A percentile compares a stretch with the other conserved stretches of the same genome.
Conservation (phyloP, 2,329 filamentous ascomycete species). For the Paracamarosporium sp. region DNA sequence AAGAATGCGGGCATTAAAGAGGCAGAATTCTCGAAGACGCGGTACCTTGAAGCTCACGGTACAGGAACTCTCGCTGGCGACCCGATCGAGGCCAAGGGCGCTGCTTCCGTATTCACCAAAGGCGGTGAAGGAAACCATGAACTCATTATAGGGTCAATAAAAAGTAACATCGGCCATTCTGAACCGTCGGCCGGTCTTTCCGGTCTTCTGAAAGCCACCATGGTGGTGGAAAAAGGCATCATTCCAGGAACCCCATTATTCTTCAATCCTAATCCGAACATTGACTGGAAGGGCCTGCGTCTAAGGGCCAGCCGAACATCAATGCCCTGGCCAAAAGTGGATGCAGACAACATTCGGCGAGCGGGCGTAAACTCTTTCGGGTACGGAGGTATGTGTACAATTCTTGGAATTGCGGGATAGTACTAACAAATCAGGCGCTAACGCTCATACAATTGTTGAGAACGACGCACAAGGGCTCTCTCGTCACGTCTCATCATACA, state of each 20-base stretch:
- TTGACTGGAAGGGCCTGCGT: slow-evolving; percentile 12
- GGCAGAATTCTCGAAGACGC: slow-evolving; percentile 10
- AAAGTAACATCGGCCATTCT: slow-evolving; percentile 42
- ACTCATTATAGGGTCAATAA: slow-evolving; percentile 20
- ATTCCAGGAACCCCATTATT: slow-evolving; percentile 39
- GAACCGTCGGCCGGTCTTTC: slow-evolving; percentile 38
- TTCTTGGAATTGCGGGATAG: slow-evolving; percentile 21
- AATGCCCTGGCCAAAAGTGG: slow-evolving; percentile 19
- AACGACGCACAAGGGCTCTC: not conserved
- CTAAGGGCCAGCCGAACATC: slow-evolving; percentile 15
- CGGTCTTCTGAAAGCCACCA: slow-evolving; percentile 43
- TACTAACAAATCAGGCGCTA: not conserved
- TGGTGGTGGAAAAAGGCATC: slow-evolving; percentile 46
- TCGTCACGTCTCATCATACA: not conserved
- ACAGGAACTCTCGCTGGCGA: slow-evolving; percentile 61
- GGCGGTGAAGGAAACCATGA: no score
- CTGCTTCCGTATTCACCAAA: slow-evolving; percentile 10
- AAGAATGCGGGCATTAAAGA: slow-evolving; percentile 17
- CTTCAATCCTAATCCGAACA: slow-evolving; percentile 19
- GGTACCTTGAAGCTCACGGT: slow-evolving; percentile 46
- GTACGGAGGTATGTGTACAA: slow-evolving; percentile 14
- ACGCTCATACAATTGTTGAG: not conserved
- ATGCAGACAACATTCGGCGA: not conserved
- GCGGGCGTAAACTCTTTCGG: slow-evolving; percentile 13
- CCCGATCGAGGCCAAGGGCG: slow-evolving; percentile 20